A percentile compares a stretch with the other conserved stretches of the same genome.
Conservation (phyloP, 2,329 filamentous ascomycete species). For the Neonectria sp. region DNA sequence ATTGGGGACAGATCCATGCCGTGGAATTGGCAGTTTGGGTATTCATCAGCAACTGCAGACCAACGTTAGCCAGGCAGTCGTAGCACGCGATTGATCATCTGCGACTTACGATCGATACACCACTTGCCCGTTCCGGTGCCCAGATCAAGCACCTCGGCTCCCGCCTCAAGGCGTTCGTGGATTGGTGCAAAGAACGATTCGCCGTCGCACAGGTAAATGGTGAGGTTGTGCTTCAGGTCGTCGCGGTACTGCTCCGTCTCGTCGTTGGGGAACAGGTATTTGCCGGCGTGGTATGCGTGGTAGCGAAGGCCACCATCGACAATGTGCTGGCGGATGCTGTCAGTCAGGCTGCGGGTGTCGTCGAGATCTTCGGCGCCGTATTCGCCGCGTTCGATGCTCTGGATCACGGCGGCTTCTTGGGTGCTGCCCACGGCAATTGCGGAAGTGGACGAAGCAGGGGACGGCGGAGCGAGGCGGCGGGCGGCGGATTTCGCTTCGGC, state of each 20-base stretch:
- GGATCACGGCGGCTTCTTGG: constrained; percentile 49
- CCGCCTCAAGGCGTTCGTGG: constrained; percentile 53
- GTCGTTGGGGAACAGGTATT: constrained; percentile 62
- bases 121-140: constrained; percentile 68
- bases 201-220: constrained; percentile 56
- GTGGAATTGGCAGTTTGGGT: constrained; percentile 60
- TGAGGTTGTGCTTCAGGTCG: constrained; percentile 59
- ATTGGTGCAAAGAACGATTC: constrained; percentile 62
- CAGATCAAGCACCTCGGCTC: constrained; percentile 63
- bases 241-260: constrained; percentile 60
- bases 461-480: constrained; percentile 42
- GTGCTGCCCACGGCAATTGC: constrained; percentile 51
- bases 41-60: constrained; percentile 62
- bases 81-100: neutral
- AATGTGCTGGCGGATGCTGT: constrained; percentile 61
- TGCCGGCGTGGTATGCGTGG: constrained; percentile 58
- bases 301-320: constrained; percentile 59
- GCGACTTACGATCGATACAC: constrained; percentile 64
- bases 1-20: constrained; percentile 68
- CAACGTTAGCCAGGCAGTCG: constrained; percentile 30
- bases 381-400: constrained; percentile 53
- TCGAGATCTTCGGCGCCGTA: constrained; percentile 46
- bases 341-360: constrained; percentile 59
- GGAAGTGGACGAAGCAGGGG: constrained; percentile 47
- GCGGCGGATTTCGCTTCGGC: neutral